phyloP scores from a whole-genome alignment of 1,284 basidiomycete species.

The Trichosporon sp. region DNA sequence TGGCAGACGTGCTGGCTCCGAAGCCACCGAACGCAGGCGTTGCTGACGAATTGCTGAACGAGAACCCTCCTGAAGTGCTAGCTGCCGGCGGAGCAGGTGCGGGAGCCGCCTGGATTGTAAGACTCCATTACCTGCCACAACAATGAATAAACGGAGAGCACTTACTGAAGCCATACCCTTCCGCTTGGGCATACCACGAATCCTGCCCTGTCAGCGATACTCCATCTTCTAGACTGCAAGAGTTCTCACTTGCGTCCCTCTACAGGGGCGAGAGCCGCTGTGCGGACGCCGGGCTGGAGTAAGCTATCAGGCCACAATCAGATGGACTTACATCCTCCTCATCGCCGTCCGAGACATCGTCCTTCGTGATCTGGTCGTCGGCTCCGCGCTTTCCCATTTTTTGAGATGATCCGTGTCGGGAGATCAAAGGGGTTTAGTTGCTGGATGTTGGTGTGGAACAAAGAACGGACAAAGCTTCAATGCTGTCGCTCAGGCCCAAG shows the following conservation, averaged over 20 bases:
- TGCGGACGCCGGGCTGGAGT: constrained; percentile 32
- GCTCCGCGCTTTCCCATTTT: constrained; percentile 63
- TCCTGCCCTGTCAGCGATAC: constrained; percentile 31
- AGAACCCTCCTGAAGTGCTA: constrained; percentile 14
- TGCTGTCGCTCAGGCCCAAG: background rate
- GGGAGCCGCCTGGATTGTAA: background rate
- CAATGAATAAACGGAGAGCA: background rate
- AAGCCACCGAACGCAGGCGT: background rate
- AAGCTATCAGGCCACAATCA: constrained; percentile 16
- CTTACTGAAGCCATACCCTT: constrained; percentile 27
- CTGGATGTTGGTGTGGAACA: background rate
- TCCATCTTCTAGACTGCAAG: background rate
- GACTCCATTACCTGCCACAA: background rate
- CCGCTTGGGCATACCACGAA: constrained; percentile 49
- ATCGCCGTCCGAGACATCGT: constrained; percentile 50
- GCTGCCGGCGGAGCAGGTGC: constrained; percentile 6
- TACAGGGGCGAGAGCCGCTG: constrained; percentile 34
- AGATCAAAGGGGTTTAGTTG: background rate
- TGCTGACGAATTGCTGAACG: constrained; percentile 21
- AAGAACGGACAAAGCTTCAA: background rate
- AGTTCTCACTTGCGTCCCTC: constrained; percentile 38
- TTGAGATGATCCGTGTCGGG: background rate
- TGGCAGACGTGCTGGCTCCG: constrained; percentile 4
- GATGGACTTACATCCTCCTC: constrained; percentile 46
- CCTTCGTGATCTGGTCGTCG: constrained; percentile 66